A percentile compares a stretch with the other conserved stretches of the same genome.
These are phyloP conservation scores for Vitis labrusca DNA, from an alignment of 164 flowering plant species.

Conservation along the genomic window DNA sequence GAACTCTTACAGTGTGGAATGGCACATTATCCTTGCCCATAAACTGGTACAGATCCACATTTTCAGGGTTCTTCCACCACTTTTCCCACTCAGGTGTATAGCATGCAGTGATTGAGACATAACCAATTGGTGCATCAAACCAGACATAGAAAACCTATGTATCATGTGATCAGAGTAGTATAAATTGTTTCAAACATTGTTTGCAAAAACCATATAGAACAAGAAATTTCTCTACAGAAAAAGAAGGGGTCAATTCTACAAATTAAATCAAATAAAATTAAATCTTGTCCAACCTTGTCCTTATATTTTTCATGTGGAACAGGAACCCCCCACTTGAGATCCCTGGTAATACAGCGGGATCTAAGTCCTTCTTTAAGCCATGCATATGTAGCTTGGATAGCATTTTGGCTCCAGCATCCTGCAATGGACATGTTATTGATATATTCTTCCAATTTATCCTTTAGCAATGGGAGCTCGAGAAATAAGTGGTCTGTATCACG, in stretches of 20 bases:
- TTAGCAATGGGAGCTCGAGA: constrained; percentile 81
- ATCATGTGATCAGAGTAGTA: background rate
- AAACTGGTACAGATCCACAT: constrained; percentile 92
- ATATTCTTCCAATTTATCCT: constrained; percentile 67
- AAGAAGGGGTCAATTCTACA: too few species aligned
- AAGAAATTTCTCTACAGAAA: background rate
- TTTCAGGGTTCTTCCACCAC: constrained; percentile 98
- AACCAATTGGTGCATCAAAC: constrained; percentile 99
- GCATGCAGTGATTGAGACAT: constrained; percentile 84
- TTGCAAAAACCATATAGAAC: background rate
- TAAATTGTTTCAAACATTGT: background rate
- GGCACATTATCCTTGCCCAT: constrained; percentile 99
- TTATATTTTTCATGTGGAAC: constrained; percentile 85
- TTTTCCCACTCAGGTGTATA: constrained; percentile 92
- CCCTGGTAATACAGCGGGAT: constrained; percentile 86
- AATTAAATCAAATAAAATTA: too few species aligned
- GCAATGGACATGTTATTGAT: constrained; percentile 66
- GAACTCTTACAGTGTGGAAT: constrained; percentile 78
- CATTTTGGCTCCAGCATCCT: constrained; percentile 96
- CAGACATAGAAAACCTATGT: constrained; percentile 93
- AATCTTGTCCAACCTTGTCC: constrained; percentile 60
- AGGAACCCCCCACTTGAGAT: constrained; percentile 98
- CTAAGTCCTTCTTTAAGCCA: constrained; percentile 91
- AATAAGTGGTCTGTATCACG: constrained; percentile 90
- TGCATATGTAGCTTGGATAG: constrained; percentile 81